Evolutionary conservation across 2,329 filamentous ascomycete species (phyloP), one percentile per base, ranked within the genome.

Genomic region (Epichloe festucae): DNA sequence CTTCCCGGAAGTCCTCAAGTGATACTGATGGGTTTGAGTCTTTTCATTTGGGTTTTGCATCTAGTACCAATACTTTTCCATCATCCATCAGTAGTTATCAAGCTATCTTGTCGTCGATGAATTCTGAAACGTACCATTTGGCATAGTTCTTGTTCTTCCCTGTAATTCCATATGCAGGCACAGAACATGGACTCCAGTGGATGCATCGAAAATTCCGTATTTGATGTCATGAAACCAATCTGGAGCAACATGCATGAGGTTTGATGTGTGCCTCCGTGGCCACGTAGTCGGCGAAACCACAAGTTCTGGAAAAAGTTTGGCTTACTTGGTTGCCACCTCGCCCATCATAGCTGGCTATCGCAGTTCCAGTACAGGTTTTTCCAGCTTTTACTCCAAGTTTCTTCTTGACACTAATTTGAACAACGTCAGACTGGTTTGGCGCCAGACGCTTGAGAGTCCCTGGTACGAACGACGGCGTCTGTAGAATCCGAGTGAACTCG

Each of bases 101-200:
- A 31, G 31, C 31, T 31, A 31, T 31, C 31, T 31, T 31, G 31
- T 31, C 27, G 27, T 31, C 31, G 31, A 31, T 31, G 31, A 31
- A 10, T 4, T 31, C 61, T 15, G 35, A 39, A 73, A 70, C 68
- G 70, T 77, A 70, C 68, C 68, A 72, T 53, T 72, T 69, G 0
- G 68, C 67, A 47, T 71, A 72, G 35, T 62, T 66, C 54, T 72
- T 68, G 45, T 69, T 55, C 0, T 61, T 59, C 5, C 62, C 60
- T 5, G 63, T 63, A 53, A 69, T 69, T 2, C 77, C 77, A 74
- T 76, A 81, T 3, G 71, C 76, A 0, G 77, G 73, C 1, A 80
- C 76, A 0, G 74, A 61, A 55, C 78, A 81, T 0, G 71, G 65
- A 0, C 78, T 77, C 75, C 77, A 81, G 53, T 81, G 77, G 36